phyloP scores from a whole-genome alignment of 176 grass and related monocot genomes.

The Oryza meyeriana region DNA sequence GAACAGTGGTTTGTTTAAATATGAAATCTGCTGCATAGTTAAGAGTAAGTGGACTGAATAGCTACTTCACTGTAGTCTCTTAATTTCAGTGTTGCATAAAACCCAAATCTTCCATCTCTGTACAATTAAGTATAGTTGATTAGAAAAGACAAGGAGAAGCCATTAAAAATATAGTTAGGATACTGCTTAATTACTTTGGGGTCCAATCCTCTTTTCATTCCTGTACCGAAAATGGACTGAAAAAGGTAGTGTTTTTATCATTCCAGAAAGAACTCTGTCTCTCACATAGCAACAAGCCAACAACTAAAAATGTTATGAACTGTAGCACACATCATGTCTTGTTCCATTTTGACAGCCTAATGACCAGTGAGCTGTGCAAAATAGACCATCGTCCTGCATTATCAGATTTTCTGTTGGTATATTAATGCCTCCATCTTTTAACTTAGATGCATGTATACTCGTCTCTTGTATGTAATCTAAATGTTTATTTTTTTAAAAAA shows the following conservation, averaged over 20 bases:
- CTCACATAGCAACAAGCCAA: background rate
- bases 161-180: background rate
- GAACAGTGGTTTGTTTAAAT: background rate
- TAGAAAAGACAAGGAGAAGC: background rate
- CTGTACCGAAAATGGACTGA: background rate
- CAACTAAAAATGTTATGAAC: background rate
- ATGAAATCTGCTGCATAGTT: background rate
- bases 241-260: background rate
- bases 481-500: too few relatives aligned
- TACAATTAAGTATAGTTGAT: background rate
- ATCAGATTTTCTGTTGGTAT: background rate
- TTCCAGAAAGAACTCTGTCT: background rate
- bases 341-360: background rate
- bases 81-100: background rate
- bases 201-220: background rate
- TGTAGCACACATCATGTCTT: background rate
- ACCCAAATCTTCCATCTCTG: background rate
- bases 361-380: background rate
- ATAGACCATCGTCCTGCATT: background rate
- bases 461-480: too few relatives aligned
- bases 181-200: background rate
- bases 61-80: background rate
- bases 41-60: background rate
- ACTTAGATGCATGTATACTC: too few relatives aligned
- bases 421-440: background rate